These are phyloP conservation scores for Citrullus mucosospermus DNA, from an alignment of 306 rosid genomes.

Conservation along the genomic window DNA sequence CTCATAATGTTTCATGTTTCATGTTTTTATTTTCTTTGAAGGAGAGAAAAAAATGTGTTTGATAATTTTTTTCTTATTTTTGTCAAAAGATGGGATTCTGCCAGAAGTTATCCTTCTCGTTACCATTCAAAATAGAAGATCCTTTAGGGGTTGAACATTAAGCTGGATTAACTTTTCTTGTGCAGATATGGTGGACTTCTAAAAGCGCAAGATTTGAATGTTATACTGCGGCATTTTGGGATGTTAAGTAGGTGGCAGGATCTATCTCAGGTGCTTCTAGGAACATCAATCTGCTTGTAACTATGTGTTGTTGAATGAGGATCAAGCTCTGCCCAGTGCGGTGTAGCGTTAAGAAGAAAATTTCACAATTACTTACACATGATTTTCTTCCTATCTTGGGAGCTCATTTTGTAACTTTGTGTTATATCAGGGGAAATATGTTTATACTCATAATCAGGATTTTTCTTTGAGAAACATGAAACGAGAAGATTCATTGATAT, in stretches of 20 bases:
- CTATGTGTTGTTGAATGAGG: background rate
- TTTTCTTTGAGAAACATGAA: no score
- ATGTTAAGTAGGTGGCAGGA: constrained; percentile 34
- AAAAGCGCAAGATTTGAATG: constrained; percentile 67
- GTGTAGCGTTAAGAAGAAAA: background rate
- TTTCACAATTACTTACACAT: background rate
- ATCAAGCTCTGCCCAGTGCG: background rate
- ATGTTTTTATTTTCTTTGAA: background rate
- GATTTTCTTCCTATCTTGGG: background rate
- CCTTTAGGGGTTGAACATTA: background rate
- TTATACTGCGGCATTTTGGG: constrained; percentile 46
- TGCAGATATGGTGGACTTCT: constrained; percentile 47
- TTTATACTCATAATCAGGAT: background rate
- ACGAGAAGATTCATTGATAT: no score
- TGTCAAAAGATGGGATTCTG: background rate
- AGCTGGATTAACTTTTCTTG: background rate
- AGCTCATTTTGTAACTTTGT: background rate
- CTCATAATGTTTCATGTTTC: background rate
- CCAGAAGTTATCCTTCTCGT: background rate
- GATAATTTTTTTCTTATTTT: background rate
- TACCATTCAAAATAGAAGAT: background rate
- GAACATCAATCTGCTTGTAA: background rate
- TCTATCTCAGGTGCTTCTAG: constrained; percentile 47
- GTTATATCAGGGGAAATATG: background rate
- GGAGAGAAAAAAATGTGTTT: background rate